phyloP scores from a whole-genome alignment of 192 early-diverging fungal species.

The Oehlia diaphana region DNA sequence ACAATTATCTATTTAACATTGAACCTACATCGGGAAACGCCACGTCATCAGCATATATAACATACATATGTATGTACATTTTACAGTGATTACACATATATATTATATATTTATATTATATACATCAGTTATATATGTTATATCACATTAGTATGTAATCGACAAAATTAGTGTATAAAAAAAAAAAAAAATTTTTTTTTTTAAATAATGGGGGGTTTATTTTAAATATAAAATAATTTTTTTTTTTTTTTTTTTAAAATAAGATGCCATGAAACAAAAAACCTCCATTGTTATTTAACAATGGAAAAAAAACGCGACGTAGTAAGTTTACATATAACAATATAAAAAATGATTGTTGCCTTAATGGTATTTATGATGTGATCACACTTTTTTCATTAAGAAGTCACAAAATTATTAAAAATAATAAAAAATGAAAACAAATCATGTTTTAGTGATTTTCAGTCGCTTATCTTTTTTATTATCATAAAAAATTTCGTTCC shows the following conservation, averaged over 20 bases:
- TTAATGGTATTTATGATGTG: not conserved
- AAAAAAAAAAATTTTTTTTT: not conserved
- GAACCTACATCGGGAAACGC: not conserved
- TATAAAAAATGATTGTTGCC: not conserved
- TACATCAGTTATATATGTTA: too few species aligned
- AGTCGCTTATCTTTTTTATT: not conserved
- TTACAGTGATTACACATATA: too few species aligned
- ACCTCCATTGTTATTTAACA: not conserved
- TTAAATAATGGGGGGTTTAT: too few species aligned
- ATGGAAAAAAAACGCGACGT: not conserved
- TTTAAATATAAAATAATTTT: too few species aligned
- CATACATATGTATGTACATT: too few species aligned
- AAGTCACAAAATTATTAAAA: not conserved
- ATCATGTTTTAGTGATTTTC: too few species aligned
- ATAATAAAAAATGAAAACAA: too few species aligned
- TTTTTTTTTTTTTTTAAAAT: not conserved
- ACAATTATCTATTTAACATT: not conserved
- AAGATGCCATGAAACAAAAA: not conserved
- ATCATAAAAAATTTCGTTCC: not conserved
- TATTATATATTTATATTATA: too few species aligned
- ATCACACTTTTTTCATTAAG: not conserved
- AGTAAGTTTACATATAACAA: not conserved
- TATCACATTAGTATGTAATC: too few species aligned
- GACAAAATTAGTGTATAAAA: not conserved
- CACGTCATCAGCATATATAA: too few species aligned